Evolutionary conservation across 257 asterid genomes (phyloP), one percentile per base, ranked within the genome.

Genomic region (Capsicum baccatum): DNA sequence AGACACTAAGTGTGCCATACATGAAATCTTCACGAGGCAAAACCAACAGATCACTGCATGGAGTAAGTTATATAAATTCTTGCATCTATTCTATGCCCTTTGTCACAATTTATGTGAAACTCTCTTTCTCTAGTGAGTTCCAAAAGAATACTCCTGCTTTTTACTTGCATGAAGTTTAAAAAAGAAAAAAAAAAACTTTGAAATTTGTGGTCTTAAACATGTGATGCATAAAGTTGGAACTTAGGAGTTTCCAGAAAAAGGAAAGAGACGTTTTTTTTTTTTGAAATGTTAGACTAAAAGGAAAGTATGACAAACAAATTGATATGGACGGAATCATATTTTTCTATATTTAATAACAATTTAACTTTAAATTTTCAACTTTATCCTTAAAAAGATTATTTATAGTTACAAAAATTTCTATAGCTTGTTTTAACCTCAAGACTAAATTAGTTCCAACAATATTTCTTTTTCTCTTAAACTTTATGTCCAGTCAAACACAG

Each of bases 1-100:
- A 95, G 99, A 95, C 97, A 15, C 84, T 94, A 85, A 94, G 98
- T 84, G 93, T 95, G 15, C 99, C 97, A 42, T 95, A 95, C 86
- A 89, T 95, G 94, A 94, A 95, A 89, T 86, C 93, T 17, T 89
- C 98, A 6, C 88, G 93, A 79, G 90, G 86, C 91, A 92, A 91
- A 84, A 79, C 86, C 74, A 80, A 83, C 83, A 90, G 92, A 88
- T 79, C 89, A 80, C 37, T 69, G 56, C 92, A 89, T 73, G 92
- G 88, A 96, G 98, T 95, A 91, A 84, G 92, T 68, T 48, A 14
- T 37, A 54, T 54, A 76, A 7, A 21, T 26, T 52, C 48, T 52
- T 50, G 12, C 63, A 21, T 13, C 52, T 37, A 4, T 21, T 69
- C 4, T 47, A 19, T 59, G 6, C 11, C 37, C 3, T 2, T 21